A percentile compares a stretch with the other conserved stretches of the same genome.
phyloP scores from a whole-genome alignment of 129 eudicot species.

The Arctium lappa region DNA sequence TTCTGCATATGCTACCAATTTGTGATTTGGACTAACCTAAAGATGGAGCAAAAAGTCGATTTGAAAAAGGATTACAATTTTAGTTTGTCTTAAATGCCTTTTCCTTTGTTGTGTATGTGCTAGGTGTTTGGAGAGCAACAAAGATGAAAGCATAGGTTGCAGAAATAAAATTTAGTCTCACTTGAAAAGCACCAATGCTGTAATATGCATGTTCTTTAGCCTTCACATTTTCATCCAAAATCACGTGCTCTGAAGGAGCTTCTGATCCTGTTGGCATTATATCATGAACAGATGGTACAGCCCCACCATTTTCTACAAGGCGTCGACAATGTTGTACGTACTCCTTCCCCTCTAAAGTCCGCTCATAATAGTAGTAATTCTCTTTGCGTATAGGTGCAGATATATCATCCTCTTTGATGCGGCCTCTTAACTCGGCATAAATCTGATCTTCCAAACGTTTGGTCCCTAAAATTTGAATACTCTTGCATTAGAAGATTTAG shows the following conservation, averaged over 20 bases:
- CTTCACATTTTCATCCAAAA: conserved; percentile 77
- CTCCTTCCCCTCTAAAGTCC: conserved; percentile 85
- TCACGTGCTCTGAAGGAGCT: conserved; percentile 79
- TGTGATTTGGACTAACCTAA: conserved; percentile 82
- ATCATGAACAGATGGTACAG: conserved; percentile 60
- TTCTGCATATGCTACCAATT: conserved; percentile 89
- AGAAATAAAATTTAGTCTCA: conserved; percentile 25
- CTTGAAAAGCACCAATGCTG: conserved; percentile 65
- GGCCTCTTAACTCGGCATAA: conserved; percentile 77
- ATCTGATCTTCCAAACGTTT: conserved; percentile 69
- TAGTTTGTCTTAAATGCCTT: not conserved
- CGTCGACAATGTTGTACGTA: conserved; percentile 85
- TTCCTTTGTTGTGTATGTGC: not conserved
- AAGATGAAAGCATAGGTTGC: not conserved
- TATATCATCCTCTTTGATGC: conserved; percentile 88
- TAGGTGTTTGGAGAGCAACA: not conserved
- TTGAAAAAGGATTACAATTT: not conserved
- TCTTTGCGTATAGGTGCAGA: conserved; percentile 78
- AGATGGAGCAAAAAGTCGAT: not conserved
- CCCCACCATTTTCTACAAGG: conserved; percentile 33
- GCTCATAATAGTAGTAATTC: conserved; percentile 71
- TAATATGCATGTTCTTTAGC: conserved; percentile 74
- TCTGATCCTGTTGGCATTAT: conserved; percentile 82
- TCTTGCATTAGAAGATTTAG: not conserved
- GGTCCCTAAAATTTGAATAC: conserved; percentile 48